phyloP scores from a whole-genome alignment of 345 rosid genomes.

The Citrus reticulata region DNA sequence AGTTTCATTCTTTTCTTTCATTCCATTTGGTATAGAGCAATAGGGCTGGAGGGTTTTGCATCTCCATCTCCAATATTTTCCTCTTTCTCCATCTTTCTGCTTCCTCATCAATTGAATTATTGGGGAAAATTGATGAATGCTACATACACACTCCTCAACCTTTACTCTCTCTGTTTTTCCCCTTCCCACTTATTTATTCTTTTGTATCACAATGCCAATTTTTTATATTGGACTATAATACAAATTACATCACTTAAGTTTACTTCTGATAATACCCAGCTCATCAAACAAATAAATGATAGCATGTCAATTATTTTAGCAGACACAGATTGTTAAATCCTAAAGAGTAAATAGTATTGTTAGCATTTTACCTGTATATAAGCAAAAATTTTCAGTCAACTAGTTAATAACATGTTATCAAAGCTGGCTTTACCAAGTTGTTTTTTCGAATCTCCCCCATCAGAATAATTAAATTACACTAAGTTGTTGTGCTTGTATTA shows the following conservation, averaged over 20 bases:
- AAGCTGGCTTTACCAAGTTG: background rate
- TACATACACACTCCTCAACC: background rate
- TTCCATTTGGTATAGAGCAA: background rate
- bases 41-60: background rate
- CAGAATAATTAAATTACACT: background rate
- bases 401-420: background rate
- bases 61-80: background rate
- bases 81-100: background rate
- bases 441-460: background rate
- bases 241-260: background rate
- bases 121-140: background rate
- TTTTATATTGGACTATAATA: background rate
- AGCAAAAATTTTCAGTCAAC: background rate
- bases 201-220: background rate
- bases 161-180: background rate
- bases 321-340: background rate
- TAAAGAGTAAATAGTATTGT: background rate
- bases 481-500: too few species aligned
- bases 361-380: background rate
- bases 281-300: background rate
- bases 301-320: background rate
- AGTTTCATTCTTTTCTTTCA: background rate
- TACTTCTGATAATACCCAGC: background rate
- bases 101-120: background rate
- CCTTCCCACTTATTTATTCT: background rate